Evolutionary conservation across 768 basidiomycete species (phyloP).

Genomic region (Fistulinella prunicolor): DNA sequence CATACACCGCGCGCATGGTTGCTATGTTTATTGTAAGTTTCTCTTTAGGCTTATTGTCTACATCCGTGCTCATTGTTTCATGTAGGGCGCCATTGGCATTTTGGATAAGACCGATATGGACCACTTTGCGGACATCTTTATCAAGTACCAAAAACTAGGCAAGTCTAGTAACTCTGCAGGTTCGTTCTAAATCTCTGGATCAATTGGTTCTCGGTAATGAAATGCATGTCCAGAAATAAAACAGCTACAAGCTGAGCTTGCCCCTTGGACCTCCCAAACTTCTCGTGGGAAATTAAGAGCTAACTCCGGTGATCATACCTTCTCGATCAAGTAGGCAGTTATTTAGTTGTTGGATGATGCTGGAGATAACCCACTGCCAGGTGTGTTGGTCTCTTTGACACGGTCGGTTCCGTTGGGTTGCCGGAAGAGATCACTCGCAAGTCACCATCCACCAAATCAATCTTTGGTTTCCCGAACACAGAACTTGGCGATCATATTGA

Average conservation of each 20-base stretch:
- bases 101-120: constrained; percentile 72
- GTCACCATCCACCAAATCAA: constrained; percentile 41
- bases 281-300: constrained; percentile 55
- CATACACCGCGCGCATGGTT: constrained; percentile 74
- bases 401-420: constrained; percentile 69
- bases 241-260: constrained; percentile 42
- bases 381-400: constrained; percentile 74
- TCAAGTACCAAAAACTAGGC: constrained; percentile 59
- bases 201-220: not conserved
- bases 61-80: not conserved
- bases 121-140: constrained; percentile 61
- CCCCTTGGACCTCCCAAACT: constrained; percentile 50
- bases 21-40: constrained; percentile 48
- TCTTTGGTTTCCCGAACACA: constrained; percentile 67
- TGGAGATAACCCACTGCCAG: constrained; percentile 28
- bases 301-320: constrained; percentile 42
- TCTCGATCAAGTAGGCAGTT: constrained; percentile 55
- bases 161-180: constrained; percentile 47
- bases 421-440: constrained; percentile 59
- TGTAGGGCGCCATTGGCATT: constrained; percentile 67
- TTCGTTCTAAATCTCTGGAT: constrained; percentile 18
- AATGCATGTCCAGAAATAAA: constrained; percentile 31
- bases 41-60: not conserved
- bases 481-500: constrained; percentile 61
- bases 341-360: not conserved